These are phyloP conservation scores for Eucalyptus cloeziana DNA, from an alignment of 345 rosid species.

Conservation along the genomic window DNA sequence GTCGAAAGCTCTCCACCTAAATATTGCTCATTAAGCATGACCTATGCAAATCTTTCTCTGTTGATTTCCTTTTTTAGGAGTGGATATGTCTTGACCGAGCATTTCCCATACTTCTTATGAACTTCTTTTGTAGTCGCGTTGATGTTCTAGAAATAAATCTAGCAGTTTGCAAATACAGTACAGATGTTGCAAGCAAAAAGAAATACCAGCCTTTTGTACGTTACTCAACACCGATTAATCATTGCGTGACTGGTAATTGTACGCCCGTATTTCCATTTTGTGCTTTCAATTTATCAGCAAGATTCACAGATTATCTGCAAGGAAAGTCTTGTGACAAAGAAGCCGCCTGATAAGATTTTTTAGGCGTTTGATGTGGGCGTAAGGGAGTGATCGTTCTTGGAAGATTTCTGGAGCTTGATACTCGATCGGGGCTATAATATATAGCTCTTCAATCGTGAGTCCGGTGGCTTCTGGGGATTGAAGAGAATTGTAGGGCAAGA, in stretches of 20 bases:
- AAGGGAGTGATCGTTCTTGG: background rate
- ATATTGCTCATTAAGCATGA: background rate
- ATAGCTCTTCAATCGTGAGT: accelerated
- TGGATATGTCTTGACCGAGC: background rate
- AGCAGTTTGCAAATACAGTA: accelerated
- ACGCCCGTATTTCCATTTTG: accelerated
- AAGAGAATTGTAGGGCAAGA: background rate
- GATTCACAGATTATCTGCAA: no score
- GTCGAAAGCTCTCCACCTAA: background rate
- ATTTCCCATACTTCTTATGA: background rate
- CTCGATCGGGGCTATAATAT: background rate
- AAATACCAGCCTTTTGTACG: background rate
- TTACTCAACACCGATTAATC: background rate
- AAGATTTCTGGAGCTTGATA: no score
- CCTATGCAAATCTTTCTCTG: background rate
- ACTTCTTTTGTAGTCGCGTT: background rate
- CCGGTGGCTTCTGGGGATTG: accelerated
- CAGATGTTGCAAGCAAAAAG: accelerated
- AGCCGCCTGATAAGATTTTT: background rate
- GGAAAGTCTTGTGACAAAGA: background rate
- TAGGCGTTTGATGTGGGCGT: background rate
- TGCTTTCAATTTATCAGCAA: background rate
- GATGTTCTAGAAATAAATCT: background rate
- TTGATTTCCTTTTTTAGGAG: background rate
- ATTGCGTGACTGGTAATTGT: no score